These are phyloP conservation scores for Aspergillus sp. DNA, from an alignment of 2,329 filamentous ascomycete genomes.

Conservation along the genomic window DNA sequence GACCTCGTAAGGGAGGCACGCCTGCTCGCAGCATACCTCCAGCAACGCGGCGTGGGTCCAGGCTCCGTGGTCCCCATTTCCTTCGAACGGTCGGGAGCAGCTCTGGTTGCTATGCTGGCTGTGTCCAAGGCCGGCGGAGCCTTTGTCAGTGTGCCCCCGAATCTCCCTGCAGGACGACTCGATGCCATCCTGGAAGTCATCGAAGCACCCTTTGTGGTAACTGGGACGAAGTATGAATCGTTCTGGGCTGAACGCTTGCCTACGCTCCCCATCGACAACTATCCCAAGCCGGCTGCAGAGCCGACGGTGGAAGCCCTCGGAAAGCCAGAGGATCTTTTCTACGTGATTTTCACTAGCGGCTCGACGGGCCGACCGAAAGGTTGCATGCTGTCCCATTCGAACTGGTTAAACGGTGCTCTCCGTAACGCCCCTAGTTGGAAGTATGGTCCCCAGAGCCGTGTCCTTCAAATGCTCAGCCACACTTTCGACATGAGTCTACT, in stretches of 20 bases:
- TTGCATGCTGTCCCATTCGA: neutral
- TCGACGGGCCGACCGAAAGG: slow-evolving; percentile 12
- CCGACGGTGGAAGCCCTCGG: neutral
- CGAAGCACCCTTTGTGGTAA: neutral
- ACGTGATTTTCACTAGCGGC: neutral
- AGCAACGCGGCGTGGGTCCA: neutral
- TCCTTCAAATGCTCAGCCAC: neutral
- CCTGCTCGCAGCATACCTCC: neutral
- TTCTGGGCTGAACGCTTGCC: neutral
- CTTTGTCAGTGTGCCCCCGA: neutral
- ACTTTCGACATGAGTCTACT: slow-evolving; percentile 7
- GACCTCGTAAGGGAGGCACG: neutral
- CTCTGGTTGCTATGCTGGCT: neutral
- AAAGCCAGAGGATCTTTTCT: neutral
- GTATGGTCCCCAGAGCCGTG: neutral
- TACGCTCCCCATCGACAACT: neutral
- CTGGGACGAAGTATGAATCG: neutral
- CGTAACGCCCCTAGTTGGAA: neutral
- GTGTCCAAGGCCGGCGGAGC: neutral
- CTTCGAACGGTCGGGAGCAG: neutral
- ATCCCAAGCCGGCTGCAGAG: neutral
- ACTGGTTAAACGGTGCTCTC: neutral
- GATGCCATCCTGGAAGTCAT: neutral
- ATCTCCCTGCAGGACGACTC: neutral
- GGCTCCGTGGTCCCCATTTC: neutral